Conservation (phyloP, 1,139 yeast species). For the Protomyces inouyei region DNA sequence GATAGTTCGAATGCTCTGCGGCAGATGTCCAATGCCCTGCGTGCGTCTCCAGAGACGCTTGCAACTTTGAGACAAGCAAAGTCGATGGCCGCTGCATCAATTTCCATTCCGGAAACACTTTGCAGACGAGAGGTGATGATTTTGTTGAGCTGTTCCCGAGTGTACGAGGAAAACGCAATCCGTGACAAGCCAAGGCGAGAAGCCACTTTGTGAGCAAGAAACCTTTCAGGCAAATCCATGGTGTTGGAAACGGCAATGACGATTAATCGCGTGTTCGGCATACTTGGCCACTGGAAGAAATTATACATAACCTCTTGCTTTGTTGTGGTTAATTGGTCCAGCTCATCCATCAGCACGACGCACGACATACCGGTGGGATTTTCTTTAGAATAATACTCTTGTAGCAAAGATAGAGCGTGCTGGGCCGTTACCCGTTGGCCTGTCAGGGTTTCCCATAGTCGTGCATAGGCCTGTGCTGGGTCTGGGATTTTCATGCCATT, state of each 20-base stretch:
- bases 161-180: slow-evolving; percentile 83
- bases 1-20: slow-evolving; percentile 89
- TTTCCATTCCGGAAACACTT: slow-evolving; percentile 42
- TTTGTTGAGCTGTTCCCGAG: slow-evolving; percentile 67
- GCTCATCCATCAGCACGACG: slow-evolving; percentile 81
- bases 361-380: slow-evolving; percentile 40
- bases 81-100: slow-evolving; percentile 74
- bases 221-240: slow-evolving; percentile 92
- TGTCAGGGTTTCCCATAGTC: slow-evolving; percentile 69
- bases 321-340: slow-evolving; percentile 83
- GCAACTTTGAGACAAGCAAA: slow-evolving; percentile 94
- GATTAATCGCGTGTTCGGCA: slow-evolving; percentile 68
- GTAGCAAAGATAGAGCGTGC: slow-evolving; percentile 57
- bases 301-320: slow-evolving; percentile 89
- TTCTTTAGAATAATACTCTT: slow-evolving; percentile 48
- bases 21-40: slow-evolving; percentile 85
- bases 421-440: slow-evolving; percentile 60
- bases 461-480: slow-evolving; percentile 83
- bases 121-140: slow-evolving; percentile 71
- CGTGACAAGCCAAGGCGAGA: slow-evolving; percentile 86
- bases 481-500: slow-evolving; percentile 81
- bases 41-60: slow-evolving; percentile 94
- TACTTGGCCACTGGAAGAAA: slow-evolving; percentile 95
- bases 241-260: slow-evolving; percentile 95
- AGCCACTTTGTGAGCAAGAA: slow-evolving; percentile 79